Base-by-base conservation (phyloP, 768 basidiomycete genomes). In the Lactarius tabidus region DNA sequence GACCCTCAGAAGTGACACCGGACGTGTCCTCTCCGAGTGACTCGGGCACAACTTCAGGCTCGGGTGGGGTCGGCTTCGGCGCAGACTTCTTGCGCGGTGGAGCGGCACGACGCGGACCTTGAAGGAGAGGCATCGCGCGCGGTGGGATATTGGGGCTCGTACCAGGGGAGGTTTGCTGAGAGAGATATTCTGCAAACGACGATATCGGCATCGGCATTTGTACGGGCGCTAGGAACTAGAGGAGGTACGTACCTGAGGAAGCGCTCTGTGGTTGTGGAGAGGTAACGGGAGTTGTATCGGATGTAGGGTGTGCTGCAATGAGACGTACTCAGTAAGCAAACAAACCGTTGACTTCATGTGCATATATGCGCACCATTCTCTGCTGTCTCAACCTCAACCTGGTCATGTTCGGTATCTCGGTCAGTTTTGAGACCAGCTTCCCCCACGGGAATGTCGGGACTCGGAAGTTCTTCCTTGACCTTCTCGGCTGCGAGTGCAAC, bases 41-140 rank as follows among this genome's bases (percentile, higher is more conserved):
- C 31, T 29, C 28, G 6, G 53, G 14, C 10, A n/a, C 31, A 10
- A 28, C 33, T 64, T 38, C 63, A 26, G 43, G 20, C 26, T 64
- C 65, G 18, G 57, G 17, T 29, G 60, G 48, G 9, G 66, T 48
- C 14, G 58, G 23, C 48, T 66, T 65, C 48, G 63, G 52, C 14
- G 63, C 8, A 26, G 57, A 33, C 52, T 74, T 71, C 51, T 66
- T 71, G 36, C 77, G 73, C 10, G 78, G 78, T 20, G 75, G 76
- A 6, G 74, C 73, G 4, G 77, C 73, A 20, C 78, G 75, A 28
- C 77, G 73, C 23, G 78, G 77, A 14, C 72, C 73, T 9, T 78
- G 75, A 3, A 77, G 74, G 14, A 77, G 69, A 26, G 77, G 75
- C 67, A 78, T 76, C n/a, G 73, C 33, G 15, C 60, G 70, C 26